A percentile compares a stretch with the other conserved stretches of the same genome.
Conservation (phyloP, 148 eudicot genomes). For the Dysphania ambrosioides region DNA sequence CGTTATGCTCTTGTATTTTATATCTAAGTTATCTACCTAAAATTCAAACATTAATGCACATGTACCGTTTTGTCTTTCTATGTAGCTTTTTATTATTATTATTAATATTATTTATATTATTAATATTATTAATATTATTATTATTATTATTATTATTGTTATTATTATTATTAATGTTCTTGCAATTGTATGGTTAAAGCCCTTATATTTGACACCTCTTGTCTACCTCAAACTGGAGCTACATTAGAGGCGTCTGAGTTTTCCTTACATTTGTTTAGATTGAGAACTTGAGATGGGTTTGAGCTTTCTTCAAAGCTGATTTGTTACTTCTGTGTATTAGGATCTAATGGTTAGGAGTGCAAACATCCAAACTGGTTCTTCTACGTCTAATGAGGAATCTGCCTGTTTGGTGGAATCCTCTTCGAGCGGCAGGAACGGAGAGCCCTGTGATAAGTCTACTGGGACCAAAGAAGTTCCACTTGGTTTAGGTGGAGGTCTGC, state of each 20-base stretch:
- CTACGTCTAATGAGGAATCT: constrained; percentile 28
- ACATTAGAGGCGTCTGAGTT: neutral
- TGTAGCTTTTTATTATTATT: too few relatives aligned
- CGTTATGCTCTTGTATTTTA: neutral
- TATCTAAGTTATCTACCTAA: neutral
- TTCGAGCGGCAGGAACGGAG: constrained; percentile 26
- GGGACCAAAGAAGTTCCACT: constrained; percentile 58
- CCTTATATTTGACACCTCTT: neutral
- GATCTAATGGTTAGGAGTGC: constrained; percentile 26
- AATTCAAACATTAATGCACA: too few relatives aligned
- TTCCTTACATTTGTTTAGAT: neutral
- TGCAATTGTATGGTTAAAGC: neutral
- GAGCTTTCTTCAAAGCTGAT: neutral
- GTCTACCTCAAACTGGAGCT: neutral
- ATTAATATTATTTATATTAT: too few relatives aligned
- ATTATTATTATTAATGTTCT: too few relatives aligned
- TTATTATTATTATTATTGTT: too few relatives aligned
- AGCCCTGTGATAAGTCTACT: constrained; percentile 29
- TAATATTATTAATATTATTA: too few relatives aligned
- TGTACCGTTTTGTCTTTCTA: neutral
- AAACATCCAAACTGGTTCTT: constrained; percentile 13
- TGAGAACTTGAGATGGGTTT: neutral
- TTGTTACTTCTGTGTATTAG: constrained; percentile 26
- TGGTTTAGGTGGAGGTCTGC: constrained; percentile 92
- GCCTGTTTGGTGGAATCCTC: constrained; percentile 33